These are phyloP conservation scores for Colletotrichum graminicola DNA, from an alignment of 2,329 filamentous ascomycete genomes.

Conservation along the genomic window DNA sequence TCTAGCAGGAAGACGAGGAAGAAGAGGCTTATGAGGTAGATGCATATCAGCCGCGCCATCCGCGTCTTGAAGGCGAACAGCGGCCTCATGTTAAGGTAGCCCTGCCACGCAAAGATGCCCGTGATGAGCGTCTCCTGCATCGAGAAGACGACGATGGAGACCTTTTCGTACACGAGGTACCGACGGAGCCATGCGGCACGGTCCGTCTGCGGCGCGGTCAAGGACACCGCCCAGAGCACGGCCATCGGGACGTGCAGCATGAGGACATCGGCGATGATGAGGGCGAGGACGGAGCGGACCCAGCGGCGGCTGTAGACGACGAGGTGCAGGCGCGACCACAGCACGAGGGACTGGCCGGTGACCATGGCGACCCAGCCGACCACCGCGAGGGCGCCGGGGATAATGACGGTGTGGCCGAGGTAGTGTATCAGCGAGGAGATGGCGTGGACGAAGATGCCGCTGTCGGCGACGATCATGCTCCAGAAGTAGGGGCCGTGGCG, in stretches of 20 bases:
- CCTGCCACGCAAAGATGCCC: slow-evolving; percentile 65
- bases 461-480: slow-evolving; percentile 46
- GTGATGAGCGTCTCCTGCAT: slow-evolving; percentile 68
- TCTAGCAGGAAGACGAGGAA: slow-evolving; percentile 57
- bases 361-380: slow-evolving; percentile 66
- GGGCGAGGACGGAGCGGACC: slow-evolving; percentile 53
- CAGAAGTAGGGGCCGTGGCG: slow-evolving; percentile 49
- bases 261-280: slow-evolving; percentile 65
- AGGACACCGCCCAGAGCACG: slow-evolving; percentile 60
- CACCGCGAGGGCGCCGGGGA: slow-evolving; percentile 26
- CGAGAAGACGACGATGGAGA: slow-evolving; percentile 68
- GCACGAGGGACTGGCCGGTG: slow-evolving; percentile 55
- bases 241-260: slow-evolving; percentile 63
- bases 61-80: slow-evolving; percentile 54
- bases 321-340: slow-evolving; percentile 65
- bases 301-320: slow-evolving; percentile 53
- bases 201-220: slow-evolving; percentile 44
- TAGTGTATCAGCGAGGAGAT: slow-evolving; percentile 64
- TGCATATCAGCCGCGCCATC: slow-evolving; percentile 50
- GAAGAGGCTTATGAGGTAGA: slow-evolving; percentile 55
- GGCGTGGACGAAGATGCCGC: slow-evolving; percentile 64
- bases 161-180: slow-evolving; percentile 64
- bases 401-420: slow-evolving; percentile 55
- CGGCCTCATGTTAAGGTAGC: slow-evolving; percentile 47
- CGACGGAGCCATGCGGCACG: slow-evolving; percentile 29